Evolutionary conservation across 805 yeast genomes (phyloP).

Genomic region (Hanseniaspora pseudoguilliermondii): DNA sequence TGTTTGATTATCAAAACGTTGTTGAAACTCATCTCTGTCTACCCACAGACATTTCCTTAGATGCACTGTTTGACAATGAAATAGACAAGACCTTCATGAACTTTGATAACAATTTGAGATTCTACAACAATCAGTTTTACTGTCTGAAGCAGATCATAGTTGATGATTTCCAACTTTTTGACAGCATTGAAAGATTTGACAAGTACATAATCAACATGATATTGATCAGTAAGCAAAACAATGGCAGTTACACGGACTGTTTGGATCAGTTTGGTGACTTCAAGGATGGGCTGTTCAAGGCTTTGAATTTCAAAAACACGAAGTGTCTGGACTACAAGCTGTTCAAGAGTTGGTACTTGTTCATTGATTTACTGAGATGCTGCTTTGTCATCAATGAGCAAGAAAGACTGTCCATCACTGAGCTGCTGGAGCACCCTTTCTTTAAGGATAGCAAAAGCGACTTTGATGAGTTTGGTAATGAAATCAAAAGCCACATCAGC

Average conservation of each 20-base stretch:
- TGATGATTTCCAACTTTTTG: neutral
- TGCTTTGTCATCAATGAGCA: slow-evolving; percentile 62
- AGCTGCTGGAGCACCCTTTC: slow-evolving; percentile 76
- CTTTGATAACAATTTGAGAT: neutral
- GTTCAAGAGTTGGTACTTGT: slow-evolving; percentile 73
- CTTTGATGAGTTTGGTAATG: neutral
- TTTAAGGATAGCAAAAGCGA: slow-evolving; percentile 49
- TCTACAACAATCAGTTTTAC: slow-evolving; percentile 6
- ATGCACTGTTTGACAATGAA: neutral
- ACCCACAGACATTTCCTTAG: neutral
- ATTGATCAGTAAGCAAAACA: neutral
- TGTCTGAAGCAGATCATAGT: slow-evolving; percentile 4
- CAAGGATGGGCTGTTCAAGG: slow-evolving; percentile 5
- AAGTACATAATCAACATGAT: neutral
- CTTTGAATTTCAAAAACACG: slow-evolving; percentile 1
- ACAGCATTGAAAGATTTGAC: slow-evolving; percentile 3
- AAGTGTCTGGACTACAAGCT: slow-evolving; percentile 38
- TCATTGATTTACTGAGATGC: slow-evolving; percentile 52
- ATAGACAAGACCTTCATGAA: slow-evolving; percentile 2
- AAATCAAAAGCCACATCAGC: neutral
- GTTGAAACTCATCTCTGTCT: neutral
- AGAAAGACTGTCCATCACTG: slow-evolving; percentile 58
- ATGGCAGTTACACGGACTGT: neutral
- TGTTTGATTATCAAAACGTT: neutral
- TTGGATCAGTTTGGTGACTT: neutral